phyloP scores from a whole-genome alignment of 2,329 filamentous ascomycete species.

The Calonectria pteridis region DNA sequence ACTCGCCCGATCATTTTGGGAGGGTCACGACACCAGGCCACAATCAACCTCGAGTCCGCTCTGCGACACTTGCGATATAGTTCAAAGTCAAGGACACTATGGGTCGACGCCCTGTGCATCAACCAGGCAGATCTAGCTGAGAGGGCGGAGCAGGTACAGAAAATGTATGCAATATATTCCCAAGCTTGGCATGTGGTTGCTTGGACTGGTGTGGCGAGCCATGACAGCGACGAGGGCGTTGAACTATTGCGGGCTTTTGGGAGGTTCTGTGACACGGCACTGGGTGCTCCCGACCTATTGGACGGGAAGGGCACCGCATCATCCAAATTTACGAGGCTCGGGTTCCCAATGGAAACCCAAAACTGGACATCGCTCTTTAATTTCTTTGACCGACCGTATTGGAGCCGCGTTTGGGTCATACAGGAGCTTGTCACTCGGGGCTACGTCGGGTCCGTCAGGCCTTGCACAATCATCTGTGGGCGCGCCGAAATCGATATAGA shows the following conservation, averaged over 20 bases:
- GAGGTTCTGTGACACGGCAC: neutral
- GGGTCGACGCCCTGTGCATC: neutral
- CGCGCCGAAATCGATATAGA: neutral
- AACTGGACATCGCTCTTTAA: neutral
- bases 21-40: neutral
- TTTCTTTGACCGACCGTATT: neutral
- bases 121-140: neutral
- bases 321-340: neutral
- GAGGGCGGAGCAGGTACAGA: neutral
- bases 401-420: neutral
- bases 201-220: neutral
- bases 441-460: neutral
- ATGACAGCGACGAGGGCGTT: neutral
- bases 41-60: neutral
- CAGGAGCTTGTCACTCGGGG: neutral
- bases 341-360: neutral
- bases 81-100: neutral
- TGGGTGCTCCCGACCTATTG: neutral
- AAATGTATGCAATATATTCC: neutral
- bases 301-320: neutral
- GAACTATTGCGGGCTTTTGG: neutral
- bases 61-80: neutral
- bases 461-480: neutral
- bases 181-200: neutral
- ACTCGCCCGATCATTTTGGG: neutral